Percentiles rank a stretch among this genome's conserved stretches.
phyloP scores from a whole-genome alignment of 495 filamentous ascomycete species.

The Podospora bellae-mahoneyi region DNA sequence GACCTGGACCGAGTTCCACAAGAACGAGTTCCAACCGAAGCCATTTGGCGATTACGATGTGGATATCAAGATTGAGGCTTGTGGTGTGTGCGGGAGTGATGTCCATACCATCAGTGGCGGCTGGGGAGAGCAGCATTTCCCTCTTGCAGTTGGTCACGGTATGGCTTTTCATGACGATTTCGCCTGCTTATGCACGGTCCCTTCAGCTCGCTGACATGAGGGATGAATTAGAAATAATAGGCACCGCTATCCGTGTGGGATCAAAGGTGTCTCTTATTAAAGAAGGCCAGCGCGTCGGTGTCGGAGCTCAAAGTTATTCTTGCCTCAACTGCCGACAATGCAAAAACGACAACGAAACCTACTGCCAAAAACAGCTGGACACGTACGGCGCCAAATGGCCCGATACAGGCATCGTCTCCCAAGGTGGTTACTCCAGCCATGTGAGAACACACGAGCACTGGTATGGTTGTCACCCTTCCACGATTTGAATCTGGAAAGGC shows the following conservation, averaged over 20 bases:
- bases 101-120: constrained; percentile 55
- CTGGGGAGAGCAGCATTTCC: constrained; percentile 54
- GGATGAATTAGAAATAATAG: constrained; percentile 40
- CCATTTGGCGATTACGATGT: constrained; percentile 58
- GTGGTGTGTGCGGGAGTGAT: constrained; percentile 58
- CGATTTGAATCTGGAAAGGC: not conserved
- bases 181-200: not conserved
- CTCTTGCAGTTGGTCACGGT: constrained; percentile 54
- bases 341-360: constrained; percentile 58
- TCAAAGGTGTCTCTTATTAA: constrained; percentile 56
- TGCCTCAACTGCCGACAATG: constrained; percentile 56
- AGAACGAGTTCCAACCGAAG: constrained; percentile 56
- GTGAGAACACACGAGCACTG: constrained; percentile 55
- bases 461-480: constrained; percentile 24
- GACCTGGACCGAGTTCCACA: constrained; percentile 52
- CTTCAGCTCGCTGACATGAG: constrained; percentile 14
- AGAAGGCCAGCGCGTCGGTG: constrained; percentile 53
- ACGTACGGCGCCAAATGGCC: constrained; percentile 55
- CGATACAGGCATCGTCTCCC: constrained; percentile 49
- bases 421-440: constrained; percentile 55
- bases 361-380: constrained; percentile 54
- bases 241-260: constrained; percentile 51
- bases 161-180: not conserved
- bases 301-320: constrained; percentile 54
- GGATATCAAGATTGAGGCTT: constrained; percentile 52